Percentiles rank a stretch among this genome's conserved stretches.
Conservation (phyloP, 169 alveolate species). For the Cryptosporidium bovis region DNA sequence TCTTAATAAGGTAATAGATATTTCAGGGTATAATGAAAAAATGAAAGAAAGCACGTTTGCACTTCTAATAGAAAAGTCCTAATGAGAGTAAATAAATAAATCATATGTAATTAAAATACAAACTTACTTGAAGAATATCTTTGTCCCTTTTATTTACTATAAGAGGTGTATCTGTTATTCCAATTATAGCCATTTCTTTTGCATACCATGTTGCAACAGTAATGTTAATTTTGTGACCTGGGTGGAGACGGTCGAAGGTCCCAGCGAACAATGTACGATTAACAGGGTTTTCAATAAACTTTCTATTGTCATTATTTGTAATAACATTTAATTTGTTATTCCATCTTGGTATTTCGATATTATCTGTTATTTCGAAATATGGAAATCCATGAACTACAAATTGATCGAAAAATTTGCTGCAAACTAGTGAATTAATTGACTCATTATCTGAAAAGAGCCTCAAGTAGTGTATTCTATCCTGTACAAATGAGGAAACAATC, state of each 20-base stretch:
- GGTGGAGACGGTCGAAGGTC: constrained; percentile 81
- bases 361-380: constrained; percentile 11
- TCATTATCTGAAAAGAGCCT: constrained; percentile 1
- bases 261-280: constrained; percentile 78
- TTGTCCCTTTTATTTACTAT: constrained; percentile 63
- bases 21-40: constrained; percentile 56
- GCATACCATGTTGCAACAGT: constrained; percentile 77
- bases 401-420: neutral
- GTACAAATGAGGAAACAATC: constrained; percentile 42
- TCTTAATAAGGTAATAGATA: constrained; percentile 69
- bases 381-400: constrained; percentile 14
- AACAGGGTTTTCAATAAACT: constrained; percentile 39
- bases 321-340: constrained; percentile 1
- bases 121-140: constrained; percentile 64
- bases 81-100: neutral
- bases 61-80: constrained; percentile 71
- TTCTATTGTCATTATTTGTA: neutral
- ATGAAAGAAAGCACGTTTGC: constrained; percentile 60
- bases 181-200: constrained; percentile 66
- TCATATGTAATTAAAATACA: neutral
- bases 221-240: constrained; percentile 79
- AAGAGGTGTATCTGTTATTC: constrained; percentile 75
- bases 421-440: constrained; percentile 1
- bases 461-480: constrained; percentile 5
- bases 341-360: constrained; percentile 32